Percentiles rank a stretch among this genome's conserved stretches.
Evolutionary conservation across 352 stramenopile genomes (phyloP).

Genomic region (Aphanomyces stellatus): DNA sequence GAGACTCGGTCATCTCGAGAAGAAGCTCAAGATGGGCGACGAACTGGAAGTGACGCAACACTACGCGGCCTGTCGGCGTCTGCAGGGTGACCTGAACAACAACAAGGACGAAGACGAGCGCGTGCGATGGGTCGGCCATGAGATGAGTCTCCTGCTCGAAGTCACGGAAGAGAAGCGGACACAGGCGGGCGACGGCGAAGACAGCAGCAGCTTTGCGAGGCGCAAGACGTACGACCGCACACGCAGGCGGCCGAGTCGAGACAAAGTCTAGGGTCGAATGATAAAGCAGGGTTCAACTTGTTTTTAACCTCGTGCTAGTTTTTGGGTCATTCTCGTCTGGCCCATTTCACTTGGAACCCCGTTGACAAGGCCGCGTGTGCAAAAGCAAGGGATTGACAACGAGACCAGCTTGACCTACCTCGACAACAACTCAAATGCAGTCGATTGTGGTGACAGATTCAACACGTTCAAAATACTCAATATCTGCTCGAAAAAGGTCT

Average conservation of each 20-base stretch:
- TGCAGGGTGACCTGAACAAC: constrained; percentile 76
- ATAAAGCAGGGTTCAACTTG: too few species aligned
- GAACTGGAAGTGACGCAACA: constrained; percentile 63
- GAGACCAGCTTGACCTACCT: too few species aligned
- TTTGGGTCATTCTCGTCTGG: too few species aligned
- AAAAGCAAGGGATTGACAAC: too few species aligned
- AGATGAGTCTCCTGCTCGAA: constrained; percentile 72
- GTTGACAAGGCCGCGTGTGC: too few species aligned
- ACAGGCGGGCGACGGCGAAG: neutral
- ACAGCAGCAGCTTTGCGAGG: constrained; percentile 17
- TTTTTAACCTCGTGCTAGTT: too few species aligned
- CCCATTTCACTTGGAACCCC: too few species aligned
- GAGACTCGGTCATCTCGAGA: constrained; percentile 71
- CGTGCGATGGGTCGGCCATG: constrained; percentile 70
- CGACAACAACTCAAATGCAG: too few species aligned
- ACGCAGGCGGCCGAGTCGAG: neutral
- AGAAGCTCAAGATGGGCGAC: constrained; percentile 61
- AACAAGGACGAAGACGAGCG: constrained; percentile 66
- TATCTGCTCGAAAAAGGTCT: too few species aligned
- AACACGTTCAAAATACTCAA: too few species aligned
- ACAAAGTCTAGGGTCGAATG: too few species aligned
- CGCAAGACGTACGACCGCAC: constrained; percentile 17
- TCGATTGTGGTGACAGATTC: too few species aligned
- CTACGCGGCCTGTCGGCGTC: constrained; percentile 57
- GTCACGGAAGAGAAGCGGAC: constrained; percentile 23